A percentile compares a stretch with the other conserved stretches of the same genome.
These are phyloP conservation scores for Breynia disticha DNA, from an alignment of 441 rosid species.

Conservation along the genomic window DNA sequence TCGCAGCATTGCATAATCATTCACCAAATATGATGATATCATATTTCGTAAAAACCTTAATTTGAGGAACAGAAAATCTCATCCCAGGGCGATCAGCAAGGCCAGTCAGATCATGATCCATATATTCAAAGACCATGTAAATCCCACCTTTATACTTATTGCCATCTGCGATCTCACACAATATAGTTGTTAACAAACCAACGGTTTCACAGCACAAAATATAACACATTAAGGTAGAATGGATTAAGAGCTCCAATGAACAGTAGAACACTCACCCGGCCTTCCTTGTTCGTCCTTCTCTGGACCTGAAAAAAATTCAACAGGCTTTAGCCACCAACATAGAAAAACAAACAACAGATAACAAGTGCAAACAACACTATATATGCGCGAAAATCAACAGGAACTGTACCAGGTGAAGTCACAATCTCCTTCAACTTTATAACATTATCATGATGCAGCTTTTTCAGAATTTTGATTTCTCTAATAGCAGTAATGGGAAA, in stretches of 20 bases:
- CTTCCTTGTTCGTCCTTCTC: constrained; percentile 80
- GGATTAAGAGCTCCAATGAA: background rate
- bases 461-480: constrained; percentile 87
- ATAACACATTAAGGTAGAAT: background rate
- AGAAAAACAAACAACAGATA: background rate
- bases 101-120: constrained; percentile 98
- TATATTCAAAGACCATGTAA: constrained; percentile 97
- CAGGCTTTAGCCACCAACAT: background rate
- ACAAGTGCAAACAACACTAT: background rate
- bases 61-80: constrained; percentile 74
- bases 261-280: constrained; percentile 39
- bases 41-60: constrained; percentile 28
- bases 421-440: constrained; percentile 90
- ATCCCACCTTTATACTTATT: constrained; percentile 90
- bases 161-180: constrained; percentile 44
- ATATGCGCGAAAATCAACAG: background rate
- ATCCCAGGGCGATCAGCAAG: constrained; percentile 97
- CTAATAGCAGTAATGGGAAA: constrained; percentile 94
- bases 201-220: background rate
- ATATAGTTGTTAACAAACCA: background rate
- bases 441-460: constrained; percentile 80
- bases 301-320: constrained; percentile 41
- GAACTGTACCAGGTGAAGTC: constrained; percentile 64
- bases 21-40: too few relatives aligned
- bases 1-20: background rate